Base-by-base conservation (phyloP, 2,329 filamentous ascomycete species). In the Colletotrichum camelliae region DNA sequence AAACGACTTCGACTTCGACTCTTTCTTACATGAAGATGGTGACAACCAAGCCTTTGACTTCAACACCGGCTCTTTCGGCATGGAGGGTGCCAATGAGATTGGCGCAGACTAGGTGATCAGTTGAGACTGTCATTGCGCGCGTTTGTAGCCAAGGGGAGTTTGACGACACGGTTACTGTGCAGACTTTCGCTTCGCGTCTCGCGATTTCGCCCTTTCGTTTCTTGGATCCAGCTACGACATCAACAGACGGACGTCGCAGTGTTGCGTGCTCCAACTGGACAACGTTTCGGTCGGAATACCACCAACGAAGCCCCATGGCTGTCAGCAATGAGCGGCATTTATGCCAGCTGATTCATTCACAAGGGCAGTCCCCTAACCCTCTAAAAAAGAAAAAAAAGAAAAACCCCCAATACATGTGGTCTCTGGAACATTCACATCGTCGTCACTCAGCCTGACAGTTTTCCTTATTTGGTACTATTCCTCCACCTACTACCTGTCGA, bases 1-100 rank as follows among this genome's bases (percentile, higher is more conserved):
- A 64, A 91, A 91, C 79, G 92, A 93, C 78, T 94, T 94, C 79
- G 92, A 94, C 77, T 88, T 94, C 78, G 92, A 94, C 82, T 93
- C 92, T 2, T 94, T 94, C 85, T 85, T 94, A 9, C 91, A 93
- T 77, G 88, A 89, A 75, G 89, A 89, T 62, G 86, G 84, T 39
- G 88, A 87, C 55, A 85, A 85, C 57, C 82, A 84, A 58, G 82
- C 81, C 6, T 93, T 93, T 77, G 90, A 90, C 83, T 93, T 93
- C 79, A 85, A 85, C 77, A 83, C 87, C 18, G 84, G 85, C 29
- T 82, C 84, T 61, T 91, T 91, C 80, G 80, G 84, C n/a, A 89
- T 93, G 85, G 90, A 92, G 75, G 86, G 86, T 55, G 80, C 81
- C 29, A 85, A 88, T 71, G 90, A 91, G 81, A 92, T 93, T 80